Evolutionary conservation across 495 filamentous ascomycete genomes (phyloP), one percentile per base, ranked within the genome.

Genomic region (Penicillium macrosclerotiorum): DNA sequence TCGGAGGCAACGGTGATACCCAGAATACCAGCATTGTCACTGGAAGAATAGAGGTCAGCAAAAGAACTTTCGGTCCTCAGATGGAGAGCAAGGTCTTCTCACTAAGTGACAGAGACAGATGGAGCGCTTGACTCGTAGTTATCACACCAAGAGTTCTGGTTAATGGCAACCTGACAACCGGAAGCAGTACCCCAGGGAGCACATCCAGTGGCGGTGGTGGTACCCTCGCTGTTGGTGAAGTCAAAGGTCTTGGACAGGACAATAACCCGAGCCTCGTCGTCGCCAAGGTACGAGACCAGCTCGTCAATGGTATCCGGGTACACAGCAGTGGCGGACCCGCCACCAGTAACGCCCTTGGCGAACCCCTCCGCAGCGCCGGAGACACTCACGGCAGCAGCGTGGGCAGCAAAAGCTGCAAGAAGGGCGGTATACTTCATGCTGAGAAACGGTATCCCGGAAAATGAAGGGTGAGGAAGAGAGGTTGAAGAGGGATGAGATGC

Each of bases 151-250:
- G 65, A 49, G 45, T 75, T 60, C 57, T 71, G 50, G 62, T 78
- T 75, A 51, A 82, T 81, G 31, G 79, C 79, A 37, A 74, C 41
- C 60, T 75, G 79, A 52, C 67, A 77, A 23, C 33, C 69, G 40
- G 55, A 57, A 25, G 37, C 63, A 40, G 70, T 72, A 14, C 66
- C 66, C 69, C 73, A 74, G 16, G 69, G 68, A 34, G 71, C 64
- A 43, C 74, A 78, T 22, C 75, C 76, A 35, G 62, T 71, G 29
- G 35, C 54, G 34, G 62, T 62, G n/a, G 55, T 60, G 8, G 65
- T 69, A 36, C 71, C 72, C 52, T 74, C 72, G 16, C 52, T 71
- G 37, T 56, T 63, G 25, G 51, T 62, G 65, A 71, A 76, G 56
- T 74, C 71, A 44, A 69, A 72, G 32, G 63, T 67, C 60, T 67